Evolutionary conservation across 2,329 filamentous ascomycete species (phyloP).

Genomic region (Aspergillus tamarii): DNA sequence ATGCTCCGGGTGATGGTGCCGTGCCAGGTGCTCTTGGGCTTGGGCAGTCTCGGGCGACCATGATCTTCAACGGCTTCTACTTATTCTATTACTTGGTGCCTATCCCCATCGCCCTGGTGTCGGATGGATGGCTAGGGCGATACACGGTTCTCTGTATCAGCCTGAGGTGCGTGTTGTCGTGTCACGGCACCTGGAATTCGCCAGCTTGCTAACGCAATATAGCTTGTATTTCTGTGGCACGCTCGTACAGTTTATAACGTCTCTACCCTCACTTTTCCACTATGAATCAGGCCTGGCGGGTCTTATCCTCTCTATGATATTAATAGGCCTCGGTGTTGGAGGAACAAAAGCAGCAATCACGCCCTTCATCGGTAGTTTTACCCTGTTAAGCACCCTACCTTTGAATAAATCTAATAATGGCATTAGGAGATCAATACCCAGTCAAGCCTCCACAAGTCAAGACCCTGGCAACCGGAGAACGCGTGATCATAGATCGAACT

Average conservation of each 20-base stretch:
- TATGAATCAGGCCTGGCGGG: not conserved
- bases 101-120: slow-evolving; percentile 3
- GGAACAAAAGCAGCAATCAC: slow-evolving; percentile 2
- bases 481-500: not conserved
- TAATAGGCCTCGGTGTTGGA: slow-evolving; percentile 6
- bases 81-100: slow-evolving; percentile 7
- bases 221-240: slow-evolving; percentile 6
- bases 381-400: not conserved
- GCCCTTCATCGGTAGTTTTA: slow-evolving; percentile 4
- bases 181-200: not conserved
- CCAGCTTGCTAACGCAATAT: not conserved
- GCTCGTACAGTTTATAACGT: slow-evolving; percentile 6
- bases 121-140: slow-evolving; percentile 9
- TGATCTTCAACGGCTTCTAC: slow-evolving; percentile 8
- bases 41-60: slow-evolving; percentile 1
- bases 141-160: slow-evolving; percentile 2
- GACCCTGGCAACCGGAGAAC: slow-evolving; percentile 1
- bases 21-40: slow-evolving; percentile 6
- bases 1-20: not conserved
- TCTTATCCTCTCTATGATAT: not conserved
- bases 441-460: not conserved
- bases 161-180: not conserved
- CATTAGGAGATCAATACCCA: slow-evolving; percentile 7
- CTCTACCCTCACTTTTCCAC: not conserved
- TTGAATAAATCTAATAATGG: not conserved